Evolutionary conservation across 768 basidiomycete genomes (phyloP).

Genomic region (Boletus subcaerulescens): DNA sequence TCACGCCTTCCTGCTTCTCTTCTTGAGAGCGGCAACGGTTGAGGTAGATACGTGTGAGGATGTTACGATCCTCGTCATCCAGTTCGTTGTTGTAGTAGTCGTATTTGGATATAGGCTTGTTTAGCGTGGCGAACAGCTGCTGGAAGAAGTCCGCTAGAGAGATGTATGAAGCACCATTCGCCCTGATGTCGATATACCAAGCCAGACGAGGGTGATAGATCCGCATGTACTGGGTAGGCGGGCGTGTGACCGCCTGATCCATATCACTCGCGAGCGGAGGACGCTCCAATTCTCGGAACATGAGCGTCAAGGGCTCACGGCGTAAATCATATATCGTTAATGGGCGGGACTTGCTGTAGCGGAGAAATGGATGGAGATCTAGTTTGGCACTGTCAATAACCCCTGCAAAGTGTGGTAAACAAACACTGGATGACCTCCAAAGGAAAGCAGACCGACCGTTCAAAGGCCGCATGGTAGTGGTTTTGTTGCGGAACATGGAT

Average conservation of each 20-base stretch:
- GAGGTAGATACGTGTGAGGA: constrained; percentile 44
- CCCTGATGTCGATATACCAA: constrained; percentile 63
- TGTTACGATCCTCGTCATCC: constrained; percentile 41
- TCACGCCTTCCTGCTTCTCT: constrained; percentile 44
- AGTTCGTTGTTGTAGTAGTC: constrained; percentile 64
- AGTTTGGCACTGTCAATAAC: constrained; percentile 26
- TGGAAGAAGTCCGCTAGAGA: constrained; percentile 54
- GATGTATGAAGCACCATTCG: constrained; percentile 46
- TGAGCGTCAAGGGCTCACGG: constrained; percentile 34
- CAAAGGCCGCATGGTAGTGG: constrained; percentile 8
- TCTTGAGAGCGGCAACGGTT: constrained; percentile 39
- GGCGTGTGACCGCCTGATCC: constrained; percentile 51
- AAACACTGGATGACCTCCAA: neutral
- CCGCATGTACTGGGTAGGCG: constrained; percentile 49
- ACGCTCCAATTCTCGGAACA: constrained; percentile 46
- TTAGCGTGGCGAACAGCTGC: constrained; percentile 44
- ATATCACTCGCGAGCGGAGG: constrained; percentile 48
- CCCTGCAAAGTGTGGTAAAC: constrained; percentile 8
- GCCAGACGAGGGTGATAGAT: constrained; percentile 56
- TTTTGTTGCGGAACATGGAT: constrained; percentile 27
- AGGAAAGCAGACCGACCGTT: constrained; percentile 17
- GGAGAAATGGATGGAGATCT: constrained; percentile 22
- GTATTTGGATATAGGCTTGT: constrained; percentile 41
- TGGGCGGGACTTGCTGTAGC: constrained; percentile 28
- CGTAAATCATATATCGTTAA: constrained; percentile 53